Evolutionary conservation across 345 rosid species (phyloP).

Genomic region (Ceriops zippeliana): DNA sequence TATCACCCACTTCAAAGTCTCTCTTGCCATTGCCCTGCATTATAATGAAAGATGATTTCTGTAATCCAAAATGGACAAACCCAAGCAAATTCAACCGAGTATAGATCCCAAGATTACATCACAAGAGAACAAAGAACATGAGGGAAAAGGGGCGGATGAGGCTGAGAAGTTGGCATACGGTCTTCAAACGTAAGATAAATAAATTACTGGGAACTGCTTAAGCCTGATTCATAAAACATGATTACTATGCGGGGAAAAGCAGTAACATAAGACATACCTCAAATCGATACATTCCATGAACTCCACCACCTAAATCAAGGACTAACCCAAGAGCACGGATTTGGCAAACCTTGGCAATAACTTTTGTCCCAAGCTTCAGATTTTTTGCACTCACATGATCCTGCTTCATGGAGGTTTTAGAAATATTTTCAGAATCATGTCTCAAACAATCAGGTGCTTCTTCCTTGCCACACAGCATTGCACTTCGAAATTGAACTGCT

Average conservation of each 20-base stretch:
- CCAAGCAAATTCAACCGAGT: background rate
- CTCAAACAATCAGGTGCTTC: background rate
- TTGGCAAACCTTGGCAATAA: slow-evolving; percentile 58
- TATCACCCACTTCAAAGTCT: slow-evolving; percentile 52
- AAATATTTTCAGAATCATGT: background rate
- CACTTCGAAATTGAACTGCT: background rate
- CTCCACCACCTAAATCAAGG: slow-evolving; percentile 86
- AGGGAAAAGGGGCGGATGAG: background rate
- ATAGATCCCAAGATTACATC: background rate
- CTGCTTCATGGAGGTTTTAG: background rate
- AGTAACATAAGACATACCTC: slow-evolving; percentile 41
- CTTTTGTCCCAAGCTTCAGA: slow-evolving; percentile 66
- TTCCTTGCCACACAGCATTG: background rate
- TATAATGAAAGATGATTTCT: slow-evolving; percentile 7
- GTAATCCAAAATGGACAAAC: background rate
- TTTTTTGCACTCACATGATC: slow-evolving; percentile 33
- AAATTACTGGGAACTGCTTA: too few relatives aligned
- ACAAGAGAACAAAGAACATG: background rate
- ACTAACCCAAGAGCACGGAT: slow-evolving; percentile 72
- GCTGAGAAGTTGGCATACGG: background rate
- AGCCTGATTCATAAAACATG: too few relatives aligned
- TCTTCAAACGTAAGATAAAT: too few relatives aligned
- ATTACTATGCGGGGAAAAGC: background rate
- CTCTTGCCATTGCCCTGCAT: slow-evolving; percentile 45
- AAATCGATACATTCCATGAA: slow-evolving; percentile 85